Evolutionary conservation across 805 yeast species (phyloP), one percentile per base, ranked within the genome.

Genomic region (Candida wancherniae): DNA sequence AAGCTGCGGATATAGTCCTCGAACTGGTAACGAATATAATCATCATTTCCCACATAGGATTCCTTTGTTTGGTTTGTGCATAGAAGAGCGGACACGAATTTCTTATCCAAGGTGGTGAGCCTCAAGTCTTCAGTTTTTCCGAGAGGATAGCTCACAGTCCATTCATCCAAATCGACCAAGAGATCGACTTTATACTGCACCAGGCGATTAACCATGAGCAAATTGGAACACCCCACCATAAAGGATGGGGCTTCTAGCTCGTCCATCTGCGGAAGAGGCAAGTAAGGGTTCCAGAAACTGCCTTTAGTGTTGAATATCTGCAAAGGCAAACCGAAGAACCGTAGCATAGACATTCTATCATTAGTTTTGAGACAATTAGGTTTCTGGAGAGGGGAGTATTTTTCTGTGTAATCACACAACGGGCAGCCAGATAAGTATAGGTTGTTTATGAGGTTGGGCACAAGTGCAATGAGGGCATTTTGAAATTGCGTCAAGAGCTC

Each of bases 261-360:
- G 31, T 82, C 83, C 34, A 90, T 62, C 51, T 90, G 97, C 55
- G 90, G 98, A 33, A 92, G 62, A 0, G 97, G 94, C n/a, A 88
- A 69, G 58, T 90, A 92, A 2, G 98, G 97, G 45, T 82, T 80
- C 68, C 94, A 88, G 37, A 90, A 69, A 1, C 94, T 87, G 25
- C 94, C 94, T 44, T 75, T 73, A 6, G 71, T 65, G 29, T 86
- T 86, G 57, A 92, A 92, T 1, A 87, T 56, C 45, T 82, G 88
- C 29, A 92, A 62, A 0, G 98, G 98, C 19, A 92, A 64, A 0
- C 97, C 98, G 50, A 86, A 72, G 51, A 85, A 92, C 19, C 73
- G 61, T 22, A 90, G 60, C 52, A 88, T 69, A 1, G 95, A 84
- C 40, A 71, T 68, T 29, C 96, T 62, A 55, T 86, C 88, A 36